Base-by-base conservation (phyloP, 495 filamentous ascomycete genomes). In the Penicilliopsis zonata region DNA sequence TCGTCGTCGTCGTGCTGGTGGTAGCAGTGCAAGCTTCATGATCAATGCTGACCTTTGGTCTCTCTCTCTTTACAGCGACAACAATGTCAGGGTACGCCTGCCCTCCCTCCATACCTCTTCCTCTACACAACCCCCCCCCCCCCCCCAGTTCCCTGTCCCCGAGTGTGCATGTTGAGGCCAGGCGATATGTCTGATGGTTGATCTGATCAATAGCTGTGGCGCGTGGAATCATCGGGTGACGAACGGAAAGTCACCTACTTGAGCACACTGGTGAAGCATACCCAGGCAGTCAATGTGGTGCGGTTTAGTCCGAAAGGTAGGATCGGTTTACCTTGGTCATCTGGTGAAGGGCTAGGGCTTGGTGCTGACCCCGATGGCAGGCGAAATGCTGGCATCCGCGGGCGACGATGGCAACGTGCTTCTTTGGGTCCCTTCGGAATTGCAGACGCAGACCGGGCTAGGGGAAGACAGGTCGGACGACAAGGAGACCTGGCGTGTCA, bases 321-420 rank as follows among this genome's bases (percentile, higher is more conserved):
- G 14, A 10, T 13, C n/a, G 1, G 2, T 31, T 21, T 36, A 12
- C 1, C 10, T 13, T 19, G n/a, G 9, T n/a, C n/a, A n/a, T n/a
- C n/a, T n/a, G n/a, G n/a, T n/a, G n/a, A n/a, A n/a, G n/a, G n/a
- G n/a, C n/a, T n/a, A n/a, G n/a, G 25, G 5, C 27, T 13, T 28
- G 4, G 10, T 16, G 7, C n/a, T n/a, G n/a, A n/a, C n/a, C n/a
- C n/a, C n/a, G n/a, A n/a, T 3, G 5, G 30, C 40, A 94, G 86
- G 87, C 36, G 88, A 96, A 55, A 76, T 88, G 52, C 74, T 96
- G 38, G 90, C 85, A 41, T 92, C 85, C 36, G 90, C 90, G 13
- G 88, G 90, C 31, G 90, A 99, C 47, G 90, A 99, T 52, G 92
- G 90, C 18, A 96, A 95, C 53, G 82, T 94, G 20, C 73, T 99